Conservation (phyloP, 2,329 filamentous ascomycete species). For the Arthrobotrys conoides region DNA sequence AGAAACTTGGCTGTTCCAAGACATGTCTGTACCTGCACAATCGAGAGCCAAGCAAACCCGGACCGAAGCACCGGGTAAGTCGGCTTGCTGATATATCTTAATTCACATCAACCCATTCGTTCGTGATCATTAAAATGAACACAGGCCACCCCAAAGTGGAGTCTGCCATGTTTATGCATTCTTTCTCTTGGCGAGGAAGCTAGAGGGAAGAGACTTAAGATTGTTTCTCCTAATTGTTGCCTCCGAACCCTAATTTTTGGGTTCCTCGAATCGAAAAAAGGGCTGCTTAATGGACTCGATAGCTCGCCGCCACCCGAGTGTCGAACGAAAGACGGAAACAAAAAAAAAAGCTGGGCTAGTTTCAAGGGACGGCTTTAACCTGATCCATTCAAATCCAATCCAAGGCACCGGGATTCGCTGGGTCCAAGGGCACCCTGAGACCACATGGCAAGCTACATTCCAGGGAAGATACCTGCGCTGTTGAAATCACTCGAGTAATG, state of each 20-base stretch:
- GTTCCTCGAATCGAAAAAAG: conserved; percentile 19
- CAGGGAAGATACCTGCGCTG: conserved; percentile 17
- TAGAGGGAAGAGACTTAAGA: conserved; percentile 1
- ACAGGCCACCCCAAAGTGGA: conserved; percentile 30
- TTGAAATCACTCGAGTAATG: conserved; percentile 24
- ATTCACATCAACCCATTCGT: conserved; percentile 19
- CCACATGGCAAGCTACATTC: conserved; percentile 46
- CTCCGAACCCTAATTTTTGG: conserved; percentile 2
- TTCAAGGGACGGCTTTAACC: conserved; percentile 56
- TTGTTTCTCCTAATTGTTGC: conserved; percentile 28
- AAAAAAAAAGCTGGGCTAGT: conserved; percentile 32
- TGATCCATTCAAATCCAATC: conserved; percentile 47
- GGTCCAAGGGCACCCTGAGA: conserved; percentile 35
- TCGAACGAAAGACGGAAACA: not conserved
- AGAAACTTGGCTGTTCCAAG: conserved; percentile 18
- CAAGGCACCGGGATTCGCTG: conserved; percentile 48
- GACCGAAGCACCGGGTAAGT: conserved; percentile 28
- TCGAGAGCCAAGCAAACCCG: conserved; percentile 18
- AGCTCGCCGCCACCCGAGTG: conserved; percentile 54
- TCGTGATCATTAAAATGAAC: conserved; percentile 35
- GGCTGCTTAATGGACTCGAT: conserved; percentile 10
- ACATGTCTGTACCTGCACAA: conserved; percentile 11
- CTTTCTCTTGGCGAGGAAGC: conserved; percentile 15
- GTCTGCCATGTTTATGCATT: conserved; percentile 15
- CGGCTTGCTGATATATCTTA: conserved; percentile 25